These are phyloP conservation scores for Penicillium malachiteum DNA, from an alignment of 495 filamentous ascomycete genomes.

Conservation along the genomic window DNA sequence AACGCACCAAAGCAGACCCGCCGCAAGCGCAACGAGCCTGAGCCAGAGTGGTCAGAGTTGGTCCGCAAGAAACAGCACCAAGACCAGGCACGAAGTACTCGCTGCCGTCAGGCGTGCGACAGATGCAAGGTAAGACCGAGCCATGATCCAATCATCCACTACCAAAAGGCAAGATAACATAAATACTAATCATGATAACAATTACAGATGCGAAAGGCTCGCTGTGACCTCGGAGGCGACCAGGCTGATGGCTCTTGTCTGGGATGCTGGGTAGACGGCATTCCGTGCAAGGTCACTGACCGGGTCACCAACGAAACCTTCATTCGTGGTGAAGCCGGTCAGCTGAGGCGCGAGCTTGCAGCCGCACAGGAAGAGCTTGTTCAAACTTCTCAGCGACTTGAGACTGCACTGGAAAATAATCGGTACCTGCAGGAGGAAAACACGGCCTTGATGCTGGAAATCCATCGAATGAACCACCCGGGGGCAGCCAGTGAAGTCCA, in stretches of 20 bases:
- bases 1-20: not conserved
- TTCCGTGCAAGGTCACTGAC: conserved; percentile 79
- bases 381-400: not conserved
- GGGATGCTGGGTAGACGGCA: conserved; percentile 4
- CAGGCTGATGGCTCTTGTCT: not conserved
- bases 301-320: conserved; percentile 80
- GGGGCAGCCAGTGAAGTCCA: too few relatives aligned
- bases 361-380: not conserved
- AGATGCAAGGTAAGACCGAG: conserved; percentile 71
- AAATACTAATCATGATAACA: not conserved
- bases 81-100: conserved; percentile 61
- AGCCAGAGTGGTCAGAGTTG: conserved; percentile 61
- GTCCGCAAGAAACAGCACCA: conserved; percentile 39
- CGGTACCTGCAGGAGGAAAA: too few relatives aligned
- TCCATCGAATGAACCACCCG: too few relatives aligned
- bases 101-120: conserved; percentile 87
- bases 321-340: conserved; percentile 53
- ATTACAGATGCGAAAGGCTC: not conserved
- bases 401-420: too few relatives aligned
- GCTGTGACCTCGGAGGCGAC: not conserved
- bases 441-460: too few relatives aligned
- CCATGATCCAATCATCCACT: not conserved
- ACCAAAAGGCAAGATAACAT: not conserved
- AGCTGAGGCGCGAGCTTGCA: conserved; percentile 4
- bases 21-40: conserved; percentile 20